phyloP scores from a whole-genome alignment of 2,329 filamentous ascomycete species.

The Lasiodiplodia sp. region DNA sequence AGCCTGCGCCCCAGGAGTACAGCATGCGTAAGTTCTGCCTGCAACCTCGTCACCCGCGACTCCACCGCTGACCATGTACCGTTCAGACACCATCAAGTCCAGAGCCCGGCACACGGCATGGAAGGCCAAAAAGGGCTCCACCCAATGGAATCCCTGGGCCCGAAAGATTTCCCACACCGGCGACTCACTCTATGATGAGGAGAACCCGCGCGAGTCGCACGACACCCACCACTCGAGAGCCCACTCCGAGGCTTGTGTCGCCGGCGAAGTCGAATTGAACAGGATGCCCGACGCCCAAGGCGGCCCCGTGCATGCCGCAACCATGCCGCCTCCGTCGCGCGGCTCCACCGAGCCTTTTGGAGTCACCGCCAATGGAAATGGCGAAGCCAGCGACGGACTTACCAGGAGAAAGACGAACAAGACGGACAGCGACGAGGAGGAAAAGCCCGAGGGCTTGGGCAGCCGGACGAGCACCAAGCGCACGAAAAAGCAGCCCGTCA shows the following conservation, averaged over 20 bases:
- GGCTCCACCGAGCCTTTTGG: conserved; percentile 5
- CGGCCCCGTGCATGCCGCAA: conserved; percentile 8
- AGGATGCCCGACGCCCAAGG: background rate
- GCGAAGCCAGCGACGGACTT: conserved; percentile 11
- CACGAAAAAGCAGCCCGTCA: conserved; percentile 32
- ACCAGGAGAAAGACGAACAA: conserved; percentile 7
- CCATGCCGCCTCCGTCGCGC: conserved; percentile 20
- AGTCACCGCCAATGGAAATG: background rate
- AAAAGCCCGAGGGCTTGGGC: conserved; percentile 1
- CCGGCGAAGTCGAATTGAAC: conserved; percentile 11
- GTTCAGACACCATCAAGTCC: conserved; percentile 45
- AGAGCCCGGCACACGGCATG: conserved; percentile 48
- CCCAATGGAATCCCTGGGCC: conserved; percentile 33
- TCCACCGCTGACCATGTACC: conserved; percentile 25
- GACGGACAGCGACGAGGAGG: background rate
- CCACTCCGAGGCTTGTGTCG: conserved; percentile 21
- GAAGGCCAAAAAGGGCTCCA: conserved; percentile 40
- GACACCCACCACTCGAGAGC: conserved; percentile 12
- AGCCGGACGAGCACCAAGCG: conserved; percentile 17
- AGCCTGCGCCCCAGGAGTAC: conserved; percentile 18
- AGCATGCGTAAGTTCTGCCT: conserved; percentile 25
- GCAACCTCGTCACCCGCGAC: background rate
- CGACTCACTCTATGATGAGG: conserved; percentile 37
- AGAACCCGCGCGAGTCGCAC: conserved; percentile 35
- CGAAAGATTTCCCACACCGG: conserved; percentile 25